Evolutionary conservation across 2,329 filamentous ascomycete genomes (phyloP).

Genomic region (Beauveria australis): DNA sequence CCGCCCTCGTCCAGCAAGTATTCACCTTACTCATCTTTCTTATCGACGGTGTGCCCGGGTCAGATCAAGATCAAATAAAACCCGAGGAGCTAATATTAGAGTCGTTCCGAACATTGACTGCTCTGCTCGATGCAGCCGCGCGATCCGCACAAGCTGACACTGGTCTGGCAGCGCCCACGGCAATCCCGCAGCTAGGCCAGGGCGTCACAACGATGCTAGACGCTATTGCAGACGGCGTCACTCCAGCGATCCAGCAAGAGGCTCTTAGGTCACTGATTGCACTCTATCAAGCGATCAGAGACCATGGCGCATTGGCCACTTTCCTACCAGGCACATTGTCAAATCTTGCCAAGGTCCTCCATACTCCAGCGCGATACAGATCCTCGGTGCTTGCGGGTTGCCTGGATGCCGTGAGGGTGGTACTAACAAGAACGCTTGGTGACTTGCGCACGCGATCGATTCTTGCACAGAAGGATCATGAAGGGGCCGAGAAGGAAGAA

Average conservation of each 20-base stretch:
- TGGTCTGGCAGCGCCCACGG: slow-evolving; percentile 45
- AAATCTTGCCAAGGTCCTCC: slow-evolving; percentile 65
- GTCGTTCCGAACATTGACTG: slow-evolving; percentile 60
- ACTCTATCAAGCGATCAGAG: slow-evolving; percentile 56
- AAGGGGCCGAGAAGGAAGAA: slow-evolving; percentile 16
- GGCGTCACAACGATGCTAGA: slow-evolving; percentile 74
- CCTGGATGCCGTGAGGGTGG: slow-evolving; percentile 47
- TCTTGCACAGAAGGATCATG: slow-evolving; percentile 26
- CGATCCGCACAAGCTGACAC: slow-evolving; percentile 40
- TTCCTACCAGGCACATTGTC: slow-evolving; percentile 88
- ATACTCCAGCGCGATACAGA: slow-evolving; percentile 53
- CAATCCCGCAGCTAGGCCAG: slow-evolving; percentile 74
- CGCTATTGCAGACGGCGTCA: slow-evolving; percentile 55
- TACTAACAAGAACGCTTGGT: slow-evolving; percentile 47
- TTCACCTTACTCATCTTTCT: slow-evolving; percentile 78
- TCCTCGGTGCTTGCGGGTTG: slow-evolving; percentile 53
- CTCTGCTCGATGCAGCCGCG: slow-evolving; percentile 54
- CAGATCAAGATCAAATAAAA: slow-evolving; percentile 33
- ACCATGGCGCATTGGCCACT: slow-evolving; percentile 67
- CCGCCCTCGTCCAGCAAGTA: slow-evolving; percentile 72
- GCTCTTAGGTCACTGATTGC: slow-evolving; percentile 57
- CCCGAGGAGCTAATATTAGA: slow-evolving; percentile 69
- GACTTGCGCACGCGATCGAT: slow-evolving; percentile 48
- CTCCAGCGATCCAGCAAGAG: slow-evolving; percentile 60
- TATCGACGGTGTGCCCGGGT: slow-evolving; percentile 61